These are phyloP conservation scores for Candida buenavistaensis DNA, from an alignment of 1,139 yeast genomes.

Conservation along the genomic window DNA sequence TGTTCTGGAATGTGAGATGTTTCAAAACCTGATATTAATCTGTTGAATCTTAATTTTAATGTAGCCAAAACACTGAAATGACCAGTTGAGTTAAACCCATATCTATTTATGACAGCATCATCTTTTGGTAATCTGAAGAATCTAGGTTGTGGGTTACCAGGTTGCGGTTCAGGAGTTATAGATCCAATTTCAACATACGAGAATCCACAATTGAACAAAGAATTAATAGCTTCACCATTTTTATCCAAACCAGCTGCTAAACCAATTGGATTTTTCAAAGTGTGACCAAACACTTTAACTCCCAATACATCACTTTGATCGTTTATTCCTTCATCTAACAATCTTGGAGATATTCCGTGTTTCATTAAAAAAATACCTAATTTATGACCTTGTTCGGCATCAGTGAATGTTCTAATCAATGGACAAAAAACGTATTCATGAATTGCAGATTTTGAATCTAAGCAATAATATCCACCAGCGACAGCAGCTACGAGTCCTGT, in stretches of 20 bases:
- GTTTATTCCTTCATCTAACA: constrained; percentile 46
- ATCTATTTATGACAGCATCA: constrained; percentile 88
- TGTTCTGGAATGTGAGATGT: constrained; percentile 22
- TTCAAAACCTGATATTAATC: constrained; percentile 26
- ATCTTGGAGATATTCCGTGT: constrained; percentile 64
- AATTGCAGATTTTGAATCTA: constrained; percentile 79
- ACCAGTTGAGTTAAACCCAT: constrained; percentile 93
- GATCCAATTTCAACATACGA: constrained; percentile 93
- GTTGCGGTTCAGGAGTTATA: constrained; percentile 88
- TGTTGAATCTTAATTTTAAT: constrained; percentile 59
- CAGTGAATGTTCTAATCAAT: constrained; percentile 63
- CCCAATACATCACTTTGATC: constrained; percentile 53
- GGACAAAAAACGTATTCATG: constrained; percentile 86
- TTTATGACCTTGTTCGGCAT: constrained; percentile 83
- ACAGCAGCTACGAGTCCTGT: constrained; percentile 29
- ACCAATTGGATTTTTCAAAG: constrained; percentile 77
- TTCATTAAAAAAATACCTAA: constrained; percentile 72
- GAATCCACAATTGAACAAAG: constrained; percentile 76
- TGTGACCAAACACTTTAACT: constrained; percentile 64
- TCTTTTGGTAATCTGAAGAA: constrained; percentile 84
- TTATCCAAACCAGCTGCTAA: constrained; percentile 96
- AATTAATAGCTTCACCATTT: constrained; percentile 90
- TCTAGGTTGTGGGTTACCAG: constrained; percentile 90
- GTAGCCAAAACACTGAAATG: constrained; percentile 72
- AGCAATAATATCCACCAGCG: constrained; percentile 39